Conservation (phyloP, 2,329 filamentous ascomycete genomes). For the Ceratocystis smalleyi region DNA sequence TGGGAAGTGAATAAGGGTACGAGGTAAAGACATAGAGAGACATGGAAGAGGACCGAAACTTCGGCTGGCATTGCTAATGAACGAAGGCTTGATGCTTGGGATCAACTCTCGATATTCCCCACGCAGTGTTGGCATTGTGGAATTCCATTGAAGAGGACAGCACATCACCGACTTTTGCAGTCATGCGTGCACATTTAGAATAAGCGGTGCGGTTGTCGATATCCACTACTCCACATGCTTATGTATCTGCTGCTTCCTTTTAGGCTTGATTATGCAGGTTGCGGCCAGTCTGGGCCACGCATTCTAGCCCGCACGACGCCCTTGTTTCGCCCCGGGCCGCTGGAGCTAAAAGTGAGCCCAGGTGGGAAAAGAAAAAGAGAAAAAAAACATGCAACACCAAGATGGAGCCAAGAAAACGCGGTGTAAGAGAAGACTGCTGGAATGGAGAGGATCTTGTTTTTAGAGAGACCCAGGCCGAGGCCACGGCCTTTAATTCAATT, state of each 20-base stretch:
- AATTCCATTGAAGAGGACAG: background rate
- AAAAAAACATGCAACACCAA: background rate
- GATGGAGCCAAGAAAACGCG: background rate
- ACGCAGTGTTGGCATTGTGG: background rate
- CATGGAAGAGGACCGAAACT: background rate
- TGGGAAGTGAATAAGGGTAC: background rate
- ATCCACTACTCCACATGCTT: background rate
- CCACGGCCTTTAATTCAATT: background rate
- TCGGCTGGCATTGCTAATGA: background rate
- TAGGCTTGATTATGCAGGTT: background rate
- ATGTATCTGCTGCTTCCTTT: background rate
- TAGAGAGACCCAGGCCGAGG: background rate
- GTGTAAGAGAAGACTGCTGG: background rate
- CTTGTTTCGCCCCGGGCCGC: conserved; percentile 3
- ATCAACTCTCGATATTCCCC: background rate
- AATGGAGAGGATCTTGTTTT: background rate
- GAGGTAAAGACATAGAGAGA: background rate
- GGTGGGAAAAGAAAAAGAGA: background rate
- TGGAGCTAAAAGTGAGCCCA: background rate
- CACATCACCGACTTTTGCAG: conserved; percentile 2
- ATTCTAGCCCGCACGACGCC: background rate
- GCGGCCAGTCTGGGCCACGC: background rate
- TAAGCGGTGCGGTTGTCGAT: background rate
- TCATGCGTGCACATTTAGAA: background rate
- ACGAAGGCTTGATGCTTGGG: background rate